Base-by-base conservation (phyloP, 139 green algal genomes). In the Chloropicon primus region DNA sequence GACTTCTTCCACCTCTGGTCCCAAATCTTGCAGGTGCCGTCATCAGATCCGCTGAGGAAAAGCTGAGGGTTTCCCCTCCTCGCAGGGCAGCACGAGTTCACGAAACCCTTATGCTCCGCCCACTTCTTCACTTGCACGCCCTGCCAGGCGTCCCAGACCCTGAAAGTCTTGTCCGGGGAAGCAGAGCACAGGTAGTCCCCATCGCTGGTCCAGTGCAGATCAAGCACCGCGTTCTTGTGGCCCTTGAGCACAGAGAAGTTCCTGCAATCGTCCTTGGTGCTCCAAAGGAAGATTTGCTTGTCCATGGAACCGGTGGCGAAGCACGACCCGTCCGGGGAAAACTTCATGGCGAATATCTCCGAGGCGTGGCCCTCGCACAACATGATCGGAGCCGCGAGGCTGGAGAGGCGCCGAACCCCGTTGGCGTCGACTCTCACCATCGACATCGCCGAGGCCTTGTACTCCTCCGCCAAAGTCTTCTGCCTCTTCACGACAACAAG, bases 181-280 rank as follows among this genome's bases (percentile, higher is more conserved):
- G 86, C 91, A 1, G 86, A 88, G 0, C 98, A 25, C 1, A 99
- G 76, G 10, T 87, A 81, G 77, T 94, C 86, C 2, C 93, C 92
- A 75, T 94, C 92, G 0, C 84, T 74, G 2, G 90, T 92, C 93
- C 94, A 99, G 28, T 96, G 89, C 80, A 98, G 72, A 71, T 97
- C 89, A 74, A 97, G 79, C 21, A 99, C 84, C 1, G 91, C 93
- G 74, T 98, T 98, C 27, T 93, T 93, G 84, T 98, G 94, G 22
- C 95, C 94, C 80, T 86, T 84, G 25, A 98, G 74, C 27, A 97
- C 82, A 84, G 91, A 89, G 82, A 88, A 98, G 82, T 98, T 98
- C 22, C 94, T 84, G 82, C 92, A 97, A 5, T 87, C 84, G 2
- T 94, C 93, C 80, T 91, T 90, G 0, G 86, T 87, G 2, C 82